These are phyloP conservation scores for Eutreptiella sp. DNA, from an alignment of 208 protist species.

Conservation along the genomic window DNA sequence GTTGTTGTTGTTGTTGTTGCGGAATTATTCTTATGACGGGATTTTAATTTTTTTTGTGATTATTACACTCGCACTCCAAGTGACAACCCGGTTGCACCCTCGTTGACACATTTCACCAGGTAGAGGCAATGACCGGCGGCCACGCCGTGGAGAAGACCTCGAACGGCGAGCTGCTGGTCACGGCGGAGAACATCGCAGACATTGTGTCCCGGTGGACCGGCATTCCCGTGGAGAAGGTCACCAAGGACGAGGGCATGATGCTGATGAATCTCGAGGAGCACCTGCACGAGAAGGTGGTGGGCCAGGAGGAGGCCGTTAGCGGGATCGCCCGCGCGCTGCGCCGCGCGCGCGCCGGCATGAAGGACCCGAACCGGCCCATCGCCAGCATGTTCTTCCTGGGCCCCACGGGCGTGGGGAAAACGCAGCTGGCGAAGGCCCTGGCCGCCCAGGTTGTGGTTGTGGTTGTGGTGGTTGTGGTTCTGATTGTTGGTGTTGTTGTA, in stretches of 20 bases:
- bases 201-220: constrained; percentile 94
- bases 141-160: too few relatives aligned
- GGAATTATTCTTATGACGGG: too few relatives aligned
- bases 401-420: constrained; percentile 90
- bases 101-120: too few relatives aligned
- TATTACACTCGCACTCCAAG: too few relatives aligned
- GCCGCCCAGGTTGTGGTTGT: constrained; percentile 84
- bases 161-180: too few relatives aligned
- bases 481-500: constrained; percentile 3
- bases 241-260: constrained; percentile 74
- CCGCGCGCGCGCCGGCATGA: constrained; percentile 85
- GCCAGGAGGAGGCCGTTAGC: constrained; percentile 91
- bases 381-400: constrained; percentile 95
- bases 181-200: constrained; percentile 82
- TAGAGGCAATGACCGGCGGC: too few relatives aligned
- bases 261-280: too few relatives aligned
- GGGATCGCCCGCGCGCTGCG: constrained; percentile 88
- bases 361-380: constrained; percentile 71
- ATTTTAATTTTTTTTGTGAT: too few relatives aligned
- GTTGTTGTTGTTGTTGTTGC: too few relatives aligned
- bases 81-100: too few relatives aligned
- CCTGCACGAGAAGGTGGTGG: too few relatives aligned
- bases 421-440: constrained; percentile 91
- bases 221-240: constrained; percentile 89
- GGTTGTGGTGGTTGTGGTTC: too few relatives aligned